Evolutionary conservation across 371 early-diverging fungal species (phyloP), one percentile per base, ranked within the genome.

Genomic region (Phascolomyces articulosus): DNA sequence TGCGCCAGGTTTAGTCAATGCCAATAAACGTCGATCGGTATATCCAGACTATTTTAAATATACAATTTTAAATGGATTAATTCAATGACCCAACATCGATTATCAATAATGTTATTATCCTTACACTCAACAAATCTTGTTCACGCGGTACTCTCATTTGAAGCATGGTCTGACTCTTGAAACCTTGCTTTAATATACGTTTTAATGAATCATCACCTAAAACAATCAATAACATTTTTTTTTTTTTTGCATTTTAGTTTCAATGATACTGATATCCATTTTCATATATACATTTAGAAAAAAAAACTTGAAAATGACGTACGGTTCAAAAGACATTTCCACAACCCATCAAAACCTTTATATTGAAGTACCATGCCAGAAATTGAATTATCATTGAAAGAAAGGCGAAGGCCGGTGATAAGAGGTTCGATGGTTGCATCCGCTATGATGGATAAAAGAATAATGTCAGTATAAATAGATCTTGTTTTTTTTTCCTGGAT

Each of bases 371-470:
- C 77, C 77, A 82, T 83, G 10, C 83, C 83, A 24, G 83, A 79
- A 26, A 83, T 78, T 24, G 73, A 68, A 21, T 63, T 59, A 63
- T 83, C 83, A 54, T 73, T 69, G 62, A 77, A 83, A 3, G 83
- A 79, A 16, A 78, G 62, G 40, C 78, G 68, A 55, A 83, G 60
- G 67, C 83, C 80, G 29, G 75, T 74, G 31, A 83, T 62, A 59
- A 83, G 62, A 7, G 83, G 83, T n/a, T 83, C 83, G 63, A 83
- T 83, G 4, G 83, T 83, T 2, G 80, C 83, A 63, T 83, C 80
- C 27, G 74, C 83, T 82, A 65, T 4, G 60, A 21, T 18, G 34
- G 6, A 34, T 9, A 9, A 34, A 34, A 9, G 13, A 29, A 55
- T 16, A 38, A 28, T 8, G 1, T 15, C 18, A 58, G 3, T 20